Percentiles rank a stretch among this genome's conserved stretches.
Evolutionary conservation across 768 basidiomycete species (phyloP).

Genomic region (Boletus patriciae): DNA sequence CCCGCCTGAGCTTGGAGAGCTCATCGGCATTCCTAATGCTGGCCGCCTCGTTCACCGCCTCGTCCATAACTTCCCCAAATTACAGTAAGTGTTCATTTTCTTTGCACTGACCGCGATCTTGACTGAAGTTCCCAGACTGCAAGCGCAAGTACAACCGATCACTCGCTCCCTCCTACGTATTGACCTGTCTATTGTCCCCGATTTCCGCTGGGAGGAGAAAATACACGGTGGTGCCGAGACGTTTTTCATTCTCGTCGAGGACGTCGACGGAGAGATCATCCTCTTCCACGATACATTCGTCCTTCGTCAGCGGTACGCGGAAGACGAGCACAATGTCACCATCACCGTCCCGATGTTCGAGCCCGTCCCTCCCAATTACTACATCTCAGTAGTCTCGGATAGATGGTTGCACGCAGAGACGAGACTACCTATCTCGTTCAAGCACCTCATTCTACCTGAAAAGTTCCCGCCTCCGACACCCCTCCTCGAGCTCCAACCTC

Average conservation of each 20-base stretch:
- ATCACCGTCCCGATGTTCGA: constrained; percentile 97
- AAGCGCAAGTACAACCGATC: constrained; percentile 96
- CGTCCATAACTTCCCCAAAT: constrained; percentile 95
- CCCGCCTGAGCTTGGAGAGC: constrained; percentile 91
- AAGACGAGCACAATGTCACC: constrained; percentile 92
- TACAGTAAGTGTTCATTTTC: constrained; percentile 56
- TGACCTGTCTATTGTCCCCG: constrained; percentile 93
- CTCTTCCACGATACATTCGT: constrained; percentile 94
- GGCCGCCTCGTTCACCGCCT: constrained; percentile 89
- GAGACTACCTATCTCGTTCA: constrained; percentile 93
- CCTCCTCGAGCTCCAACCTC: constrained; percentile 87
- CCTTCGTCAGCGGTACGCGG: constrained; percentile 87
- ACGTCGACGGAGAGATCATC: constrained; percentile 95
- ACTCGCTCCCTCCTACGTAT: constrained; percentile 90
- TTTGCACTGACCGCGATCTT: not conserved
- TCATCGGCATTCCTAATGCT: constrained; percentile 91
- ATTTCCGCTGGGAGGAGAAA: constrained; percentile 97
- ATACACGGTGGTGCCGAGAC: constrained; percentile 86
- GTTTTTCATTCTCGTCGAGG: constrained; percentile 93
- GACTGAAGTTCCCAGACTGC: constrained; percentile 49
- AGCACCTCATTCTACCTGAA: constrained; percentile 95
- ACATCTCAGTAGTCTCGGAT: constrained; percentile 92
- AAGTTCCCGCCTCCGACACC: constrained; percentile 94
- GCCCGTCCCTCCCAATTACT: constrained; percentile 97
- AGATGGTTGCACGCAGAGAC: constrained; percentile 96